phyloP scores from a whole-genome alignment of 495 filamentous ascomycete species.

The Penicillium malachiteum region DNA sequence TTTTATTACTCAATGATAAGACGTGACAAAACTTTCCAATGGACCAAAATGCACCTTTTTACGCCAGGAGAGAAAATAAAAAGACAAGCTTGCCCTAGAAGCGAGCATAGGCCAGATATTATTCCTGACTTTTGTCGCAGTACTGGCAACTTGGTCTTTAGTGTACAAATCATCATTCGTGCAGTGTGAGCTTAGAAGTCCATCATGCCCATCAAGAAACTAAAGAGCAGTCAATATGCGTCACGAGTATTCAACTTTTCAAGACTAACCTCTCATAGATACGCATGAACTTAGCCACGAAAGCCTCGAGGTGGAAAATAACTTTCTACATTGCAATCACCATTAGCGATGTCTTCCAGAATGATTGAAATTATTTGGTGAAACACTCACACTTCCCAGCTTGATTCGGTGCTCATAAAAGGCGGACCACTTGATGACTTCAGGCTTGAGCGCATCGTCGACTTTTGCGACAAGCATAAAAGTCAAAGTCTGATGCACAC shows the following conservation, averaged over 20 bases:
- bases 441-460: constrained; percentile 83
- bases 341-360: constrained; percentile 11
- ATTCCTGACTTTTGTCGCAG: too few relatives aligned
- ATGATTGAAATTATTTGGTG: background rate
- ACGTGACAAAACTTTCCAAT: too few relatives aligned
- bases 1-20: too few relatives aligned
- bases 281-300: constrained; percentile 97
- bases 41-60: constrained; percentile 3
- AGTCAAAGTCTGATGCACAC: constrained; percentile 61
- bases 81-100: background rate
- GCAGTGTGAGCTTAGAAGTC: constrained; percentile 26
- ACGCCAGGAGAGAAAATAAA: constrained; percentile 12
- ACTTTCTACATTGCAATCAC: constrained; percentile 61
- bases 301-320: constrained; percentile 97
- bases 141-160: constrained; percentile 1
- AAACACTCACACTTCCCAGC: constrained; percentile 62
- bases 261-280: constrained; percentile 71
- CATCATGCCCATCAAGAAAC: constrained; percentile 89
- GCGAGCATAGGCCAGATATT: too few relatives aligned
- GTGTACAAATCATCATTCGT: constrained; percentile 39
- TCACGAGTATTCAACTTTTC: background rate
- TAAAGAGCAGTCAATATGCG: constrained; percentile 33
- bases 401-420: constrained; percentile 95
- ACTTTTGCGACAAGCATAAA: constrained; percentile 86
- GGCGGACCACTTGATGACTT: constrained; percentile 92